Evolutionary conservation across 78 protist species (phyloP), one percentile per base, ranked within the genome.

Genomic region (Cavenderia fasciculata): DNA sequence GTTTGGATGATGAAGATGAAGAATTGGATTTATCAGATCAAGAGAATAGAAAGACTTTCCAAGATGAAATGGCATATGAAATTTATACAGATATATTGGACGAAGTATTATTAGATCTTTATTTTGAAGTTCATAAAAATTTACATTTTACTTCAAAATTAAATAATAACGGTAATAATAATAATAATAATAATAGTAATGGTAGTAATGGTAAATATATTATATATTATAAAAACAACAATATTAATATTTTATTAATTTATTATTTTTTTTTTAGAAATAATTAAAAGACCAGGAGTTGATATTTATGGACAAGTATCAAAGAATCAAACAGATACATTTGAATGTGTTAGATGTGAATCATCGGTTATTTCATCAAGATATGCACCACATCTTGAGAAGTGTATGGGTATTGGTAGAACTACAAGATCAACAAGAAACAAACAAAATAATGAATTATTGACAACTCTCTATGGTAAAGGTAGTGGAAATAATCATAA

Each of bases 371-470:
- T 23, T n/a, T 70, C 75, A 31, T 43, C 82, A 23, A 40, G 91
- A 36, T 91, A 69, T 62, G 95, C 95, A 16, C 90, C 95, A 38
- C 95, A 91, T 72, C 34, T 91, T 14, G 95, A 91, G 41, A 91
- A 91, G 40, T 91, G 95, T 77, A 91, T 91, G 95, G 88, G 94
- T 23, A 76, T 33, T 25, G 65, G 75, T 44, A 87, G 74, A 57
- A 31, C 76, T 1, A 34, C 69, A 18, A 68, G 90, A 68, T 29
- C 29, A 41, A 27, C 90, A 25, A 82, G 90, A 56, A 77, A 77
- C 88, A 82, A 38, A 75, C 19, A 29, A 40, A 59, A 8, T 1
- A 40, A 8, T 51, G 61, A 52, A 5, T 54, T 12, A 54, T 38
- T 25, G 38, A 43, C 38, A 16, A 31, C 0, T 25, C 6, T 69